Evolutionary conservation across 768 basidiomycete genomes (phyloP).

Genomic region (Termitomyces sp.): DNA sequence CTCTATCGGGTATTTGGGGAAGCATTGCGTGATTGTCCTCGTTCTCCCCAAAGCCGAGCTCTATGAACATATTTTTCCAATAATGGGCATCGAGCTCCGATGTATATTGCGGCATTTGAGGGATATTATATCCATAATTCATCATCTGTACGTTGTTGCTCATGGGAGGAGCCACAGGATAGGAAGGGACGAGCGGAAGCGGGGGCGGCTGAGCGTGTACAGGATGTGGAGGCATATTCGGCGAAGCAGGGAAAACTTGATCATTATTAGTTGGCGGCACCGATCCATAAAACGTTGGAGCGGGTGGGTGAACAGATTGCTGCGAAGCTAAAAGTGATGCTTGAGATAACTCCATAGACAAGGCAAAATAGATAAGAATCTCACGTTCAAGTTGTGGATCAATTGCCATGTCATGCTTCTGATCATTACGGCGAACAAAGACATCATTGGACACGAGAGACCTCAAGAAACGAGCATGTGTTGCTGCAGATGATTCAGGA

Average conservation of each 20-base stretch:
- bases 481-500: conserved; percentile 61
- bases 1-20: conserved; percentile 18
- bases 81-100: conserved; percentile 66
- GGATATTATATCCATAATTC: conserved; percentile 31
- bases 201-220: conserved; percentile 25
- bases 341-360: conserved; percentile 3
- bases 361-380: conserved; percentile 6
- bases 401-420: conserved; percentile 39
- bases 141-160: conserved; percentile 7
- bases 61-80: conserved; percentile 72
- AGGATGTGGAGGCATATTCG: conserved; percentile 23
- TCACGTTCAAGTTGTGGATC: conserved; percentile 57
- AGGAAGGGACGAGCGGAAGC: conserved; percentile 1
- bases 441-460: conserved; percentile 64
- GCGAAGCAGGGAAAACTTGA: conserved; percentile 35
- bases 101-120: conserved; percentile 37
- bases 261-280: neutral
- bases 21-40: conserved; percentile 26
- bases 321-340: conserved; percentile 19
- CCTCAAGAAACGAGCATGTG: conserved; percentile 77
- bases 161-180: neutral
- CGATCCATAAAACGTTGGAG: conserved; percentile 26
- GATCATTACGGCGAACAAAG: conserved; percentile 44
- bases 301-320: conserved; percentile 13
- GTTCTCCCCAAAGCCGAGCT: conserved; percentile 63